Percentiles rank a stretch among this genome's conserved stretches.
phyloP scores from a whole-genome alignment of 495 filamentous ascomycete genomes.

The Astrothelium macrocarpum region DNA sequence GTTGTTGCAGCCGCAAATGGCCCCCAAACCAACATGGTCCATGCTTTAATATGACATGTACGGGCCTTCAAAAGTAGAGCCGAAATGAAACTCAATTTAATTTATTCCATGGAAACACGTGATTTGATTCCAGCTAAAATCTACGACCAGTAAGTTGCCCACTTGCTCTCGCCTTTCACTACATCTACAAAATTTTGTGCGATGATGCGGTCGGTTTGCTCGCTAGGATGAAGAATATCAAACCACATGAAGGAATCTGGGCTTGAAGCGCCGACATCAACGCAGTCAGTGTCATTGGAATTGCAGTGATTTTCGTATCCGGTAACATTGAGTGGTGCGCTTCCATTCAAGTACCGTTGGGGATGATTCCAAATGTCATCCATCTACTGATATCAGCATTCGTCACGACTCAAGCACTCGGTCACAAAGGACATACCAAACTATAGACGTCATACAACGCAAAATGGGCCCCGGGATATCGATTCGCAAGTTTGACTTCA shows the following conservation, averaged over 20 bases:
- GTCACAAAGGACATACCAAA: constrained; percentile 24
- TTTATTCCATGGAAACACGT: too few relatives aligned
- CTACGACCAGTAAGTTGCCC: constrained; percentile 44
- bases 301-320: constrained; percentile 49
- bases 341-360: constrained; percentile 45
- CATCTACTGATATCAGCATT: constrained; percentile 24
- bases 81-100: too few relatives aligned
- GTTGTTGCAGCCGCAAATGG: too few relatives aligned
- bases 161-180: constrained; percentile 47
- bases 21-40: background rate
- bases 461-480: constrained; percentile 52
- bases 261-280: constrained; percentile 15
- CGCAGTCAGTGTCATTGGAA: constrained; percentile 25
- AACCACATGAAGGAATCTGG: constrained; percentile 43
- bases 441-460: constrained; percentile 55
- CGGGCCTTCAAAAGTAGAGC: too few relatives aligned
- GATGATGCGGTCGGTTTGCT: constrained; percentile 45
- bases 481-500: constrained; percentile 40
- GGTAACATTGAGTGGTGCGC: constrained; percentile 51
- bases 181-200: constrained; percentile 54
- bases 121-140: too few relatives aligned
- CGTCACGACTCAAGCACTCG: background rate
- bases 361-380: constrained; percentile 54
- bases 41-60: background rate
- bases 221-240: constrained; percentile 59